Percentiles rank a stretch among this genome's conserved stretches.
These are phyloP conservation scores for Bjerkandera adusta DNA, from an alignment of 1,284 basidiomycete genomes.

Conservation along the genomic window DNA sequence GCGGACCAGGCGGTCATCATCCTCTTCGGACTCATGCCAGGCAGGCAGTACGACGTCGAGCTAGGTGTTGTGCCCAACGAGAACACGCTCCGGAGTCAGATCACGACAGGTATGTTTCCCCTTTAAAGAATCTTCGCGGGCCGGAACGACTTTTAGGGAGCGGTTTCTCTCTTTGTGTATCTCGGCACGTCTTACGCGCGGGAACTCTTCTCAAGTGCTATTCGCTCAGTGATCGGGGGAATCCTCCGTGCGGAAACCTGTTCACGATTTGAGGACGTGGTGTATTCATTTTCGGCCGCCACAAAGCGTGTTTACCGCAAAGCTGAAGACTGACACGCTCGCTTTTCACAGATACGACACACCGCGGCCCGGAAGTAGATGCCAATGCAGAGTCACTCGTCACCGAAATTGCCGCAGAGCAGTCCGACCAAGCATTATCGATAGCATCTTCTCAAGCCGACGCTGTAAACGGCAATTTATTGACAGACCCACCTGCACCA, in stretches of 20 bases:
- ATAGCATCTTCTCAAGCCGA: conserved; percentile 15
- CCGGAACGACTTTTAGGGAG: too few species aligned
- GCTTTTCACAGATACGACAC: too few species aligned
- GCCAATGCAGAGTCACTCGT: conserved; percentile 1
- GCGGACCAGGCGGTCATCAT: conserved; percentile 79
- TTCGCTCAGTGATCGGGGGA: too few species aligned
- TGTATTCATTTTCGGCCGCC: too few species aligned
- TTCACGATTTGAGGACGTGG: too few species aligned
- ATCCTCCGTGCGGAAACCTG: too few species aligned
- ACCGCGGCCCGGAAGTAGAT: conserved; percentile 5
- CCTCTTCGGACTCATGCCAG: conserved; percentile 77
- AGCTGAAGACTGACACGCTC: too few species aligned
- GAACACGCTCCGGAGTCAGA: conserved; percentile 49
- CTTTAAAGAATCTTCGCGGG: too few species aligned
- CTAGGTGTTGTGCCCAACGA: conserved; percentile 67
- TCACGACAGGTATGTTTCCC: conserved; percentile 55
- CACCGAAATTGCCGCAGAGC: conserved; percentile 6
- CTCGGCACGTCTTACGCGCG: too few species aligned
- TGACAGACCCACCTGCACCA: conserved; percentile 21
- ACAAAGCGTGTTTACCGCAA: too few species aligned
- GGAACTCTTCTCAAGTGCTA: too few species aligned
- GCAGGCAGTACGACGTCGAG: conserved; percentile 78
- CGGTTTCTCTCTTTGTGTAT: too few species aligned
- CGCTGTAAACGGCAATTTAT: conserved; percentile 11
- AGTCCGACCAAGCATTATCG: conserved; percentile 8